phyloP scores from a whole-genome alignment of 2,329 filamentous ascomycete species.

The Onygena corvina region DNA sequence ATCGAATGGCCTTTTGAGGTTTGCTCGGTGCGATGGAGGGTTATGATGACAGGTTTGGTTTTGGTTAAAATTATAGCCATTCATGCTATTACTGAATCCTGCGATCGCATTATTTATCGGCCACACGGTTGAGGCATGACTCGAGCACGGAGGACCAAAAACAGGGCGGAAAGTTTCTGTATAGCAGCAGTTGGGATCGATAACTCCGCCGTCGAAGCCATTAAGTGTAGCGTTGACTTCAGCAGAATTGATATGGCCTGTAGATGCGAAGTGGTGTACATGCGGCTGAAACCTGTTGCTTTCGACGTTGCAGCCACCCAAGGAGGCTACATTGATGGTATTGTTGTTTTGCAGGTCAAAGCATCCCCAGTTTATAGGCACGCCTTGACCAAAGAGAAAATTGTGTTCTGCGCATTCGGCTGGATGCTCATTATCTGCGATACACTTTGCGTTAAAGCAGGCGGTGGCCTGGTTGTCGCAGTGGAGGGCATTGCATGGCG shows the following conservation, averaged over 20 bases:
- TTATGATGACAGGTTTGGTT: background rate
- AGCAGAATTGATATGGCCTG: background rate
- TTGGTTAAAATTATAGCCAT: background rate
- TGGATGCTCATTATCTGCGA: slow-evolving; percentile 10
- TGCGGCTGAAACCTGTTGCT: background rate
- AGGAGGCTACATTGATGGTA: slow-evolving; percentile 4
- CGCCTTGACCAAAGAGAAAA: slow-evolving; percentile 6
- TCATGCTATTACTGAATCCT: background rate
- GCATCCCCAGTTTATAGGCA: slow-evolving; percentile 11
- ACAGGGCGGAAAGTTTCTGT: background rate
- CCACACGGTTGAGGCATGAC: slow-evolving; percentile 5
- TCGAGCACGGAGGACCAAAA: slow-evolving; percentile 1
- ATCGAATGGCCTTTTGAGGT: background rate
- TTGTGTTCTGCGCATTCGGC: background rate
- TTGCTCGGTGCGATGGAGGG: background rate
- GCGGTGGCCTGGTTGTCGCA: slow-evolving; percentile 24
- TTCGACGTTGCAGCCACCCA: background rate
- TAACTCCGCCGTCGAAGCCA: background rate
- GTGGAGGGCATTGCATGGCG: slow-evolving; percentile 21
- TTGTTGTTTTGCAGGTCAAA: slow-evolving; percentile 3
- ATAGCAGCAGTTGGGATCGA: background rate
- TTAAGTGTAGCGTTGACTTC: slow-evolving; percentile 3
- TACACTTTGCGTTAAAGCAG: slow-evolving; percentile 30
- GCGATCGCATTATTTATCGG: slow-evolving; percentile 7
- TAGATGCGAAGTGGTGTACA: slow-evolving; percentile 4